Evolutionary conservation across 2,329 filamentous ascomycete species (phyloP).

Genomic region (Endocalyx cinctus): DNA sequence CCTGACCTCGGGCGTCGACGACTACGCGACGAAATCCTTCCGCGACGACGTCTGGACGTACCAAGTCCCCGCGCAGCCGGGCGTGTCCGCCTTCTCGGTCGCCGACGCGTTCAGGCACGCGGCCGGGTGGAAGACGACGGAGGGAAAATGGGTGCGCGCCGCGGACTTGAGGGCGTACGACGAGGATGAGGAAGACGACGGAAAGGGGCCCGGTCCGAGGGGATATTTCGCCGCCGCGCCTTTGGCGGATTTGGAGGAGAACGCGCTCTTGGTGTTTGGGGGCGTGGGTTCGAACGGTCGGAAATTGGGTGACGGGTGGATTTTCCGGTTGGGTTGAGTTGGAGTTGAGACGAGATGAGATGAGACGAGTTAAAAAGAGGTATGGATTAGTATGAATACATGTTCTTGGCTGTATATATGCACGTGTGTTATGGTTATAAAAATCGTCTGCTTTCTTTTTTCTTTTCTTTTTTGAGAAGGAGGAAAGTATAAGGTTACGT

Average conservation of each 20-base stretch:
- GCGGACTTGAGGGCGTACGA: constrained; percentile 49
- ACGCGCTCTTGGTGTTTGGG: constrained; percentile 56
- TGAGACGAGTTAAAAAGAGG: constrained; percentile 1
- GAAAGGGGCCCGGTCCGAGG: constrained; percentile 45
- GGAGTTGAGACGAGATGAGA: background rate
- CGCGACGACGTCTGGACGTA: constrained; percentile 61
- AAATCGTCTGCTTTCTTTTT: too few species aligned
- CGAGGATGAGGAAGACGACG: constrained; percentile 42
- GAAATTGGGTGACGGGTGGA: constrained; percentile 59
- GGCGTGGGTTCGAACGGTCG: constrained; percentile 48
- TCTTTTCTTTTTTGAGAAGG: constrained; percentile 6
- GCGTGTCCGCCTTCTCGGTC: constrained; percentile 51
- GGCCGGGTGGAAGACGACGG: constrained; percentile 48
- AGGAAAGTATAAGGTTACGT: too few species aligned
- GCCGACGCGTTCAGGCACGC: constrained; percentile 51
- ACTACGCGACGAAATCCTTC: constrained; percentile 49
- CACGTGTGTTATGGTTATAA: background rate
- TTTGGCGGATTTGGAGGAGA: constrained; percentile 56
- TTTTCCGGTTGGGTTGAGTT: constrained; percentile 47
- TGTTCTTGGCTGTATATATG: constrained; percentile 1
- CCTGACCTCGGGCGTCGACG: constrained; percentile 53
- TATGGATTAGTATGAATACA: background rate
- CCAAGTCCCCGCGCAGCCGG: constrained; percentile 52
- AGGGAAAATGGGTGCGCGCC: constrained; percentile 54
- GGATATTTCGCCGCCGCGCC: constrained; percentile 55